Conservation (phyloP, 257 asterid species). For the Scutellaria barbata region DNA sequence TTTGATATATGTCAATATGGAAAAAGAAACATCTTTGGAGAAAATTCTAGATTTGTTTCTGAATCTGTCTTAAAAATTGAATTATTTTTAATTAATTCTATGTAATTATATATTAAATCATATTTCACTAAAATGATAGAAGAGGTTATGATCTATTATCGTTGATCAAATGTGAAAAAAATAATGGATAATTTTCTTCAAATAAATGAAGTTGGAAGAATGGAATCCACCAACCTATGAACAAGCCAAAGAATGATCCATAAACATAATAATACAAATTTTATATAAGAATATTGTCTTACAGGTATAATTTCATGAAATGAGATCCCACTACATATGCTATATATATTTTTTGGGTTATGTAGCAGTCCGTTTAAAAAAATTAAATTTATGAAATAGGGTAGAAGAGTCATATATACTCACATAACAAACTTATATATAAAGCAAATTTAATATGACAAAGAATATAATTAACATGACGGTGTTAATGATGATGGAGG, state of each 20-base stretch:
- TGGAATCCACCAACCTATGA: not conserved
- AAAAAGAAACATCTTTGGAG: too few species aligned
- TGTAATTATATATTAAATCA: too few species aligned
- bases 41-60: too few species aligned
- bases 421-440: not conserved
- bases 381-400: not conserved
- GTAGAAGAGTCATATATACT: too few species aligned
- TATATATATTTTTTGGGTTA: too few species aligned
- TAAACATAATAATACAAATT: too few species aligned
- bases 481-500: slow-evolving; percentile 33
- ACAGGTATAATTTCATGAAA: too few species aligned
- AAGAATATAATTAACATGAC: slow-evolving; percentile 26
- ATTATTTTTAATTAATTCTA: too few species aligned
- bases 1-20: too few species aligned
- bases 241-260: slow-evolving; percentile 11
- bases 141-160: not conserved
- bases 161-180: not conserved
- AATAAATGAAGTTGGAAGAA: slow-evolving; percentile 4
- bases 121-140: not conserved
- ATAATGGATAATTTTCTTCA: not conserved
- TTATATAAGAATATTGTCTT: too few species aligned
- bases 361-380: not conserved
- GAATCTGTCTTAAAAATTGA: too few species aligned
- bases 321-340: too few species aligned
- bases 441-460: slow-evolving; percentile 5